A percentile compares a stretch with the other conserved stretches of the same genome.
Evolutionary conservation across 2,329 filamentous ascomycete species (phyloP).

Genomic region (Diaporthe destruens): DNA sequence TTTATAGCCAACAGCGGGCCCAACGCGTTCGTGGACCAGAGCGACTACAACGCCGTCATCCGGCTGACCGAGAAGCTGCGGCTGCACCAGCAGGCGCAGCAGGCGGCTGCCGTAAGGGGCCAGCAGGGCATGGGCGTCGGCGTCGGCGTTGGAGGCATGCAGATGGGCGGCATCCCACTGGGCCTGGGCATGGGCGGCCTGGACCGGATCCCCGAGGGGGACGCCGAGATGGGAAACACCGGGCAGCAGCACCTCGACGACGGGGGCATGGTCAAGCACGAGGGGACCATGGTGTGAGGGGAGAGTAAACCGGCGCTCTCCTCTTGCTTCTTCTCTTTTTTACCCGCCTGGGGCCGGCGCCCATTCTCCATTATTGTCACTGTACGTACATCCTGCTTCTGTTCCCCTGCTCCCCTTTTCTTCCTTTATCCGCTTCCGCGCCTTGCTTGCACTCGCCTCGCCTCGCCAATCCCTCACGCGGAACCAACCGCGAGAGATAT

Average conservation of each 20-base stretch:
- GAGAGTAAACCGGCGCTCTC: background rate
- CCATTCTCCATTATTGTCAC: conserved; percentile 17
- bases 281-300: conserved; percentile 50
- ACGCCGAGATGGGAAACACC: conserved; percentile 61
- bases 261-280: conserved; percentile 51
- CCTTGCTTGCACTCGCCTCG: background rate
- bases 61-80: conserved; percentile 90
- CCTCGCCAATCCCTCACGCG: background rate
- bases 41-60: conserved; percentile 81
- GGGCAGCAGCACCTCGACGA: conserved; percentile 46
- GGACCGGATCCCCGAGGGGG: conserved; percentile 69
- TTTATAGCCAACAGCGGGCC: conserved; percentile 82
- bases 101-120: conserved; percentile 45
- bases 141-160: conserved; percentile 43
- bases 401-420: background rate
- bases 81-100: conserved; percentile 65
- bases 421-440: background rate
- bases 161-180: conserved; percentile 39
- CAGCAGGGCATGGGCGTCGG: conserved; percentile 36
- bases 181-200: conserved; percentile 59
- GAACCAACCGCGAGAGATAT: background rate
- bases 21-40: conserved; percentile 77
- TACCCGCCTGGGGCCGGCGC: background rate
- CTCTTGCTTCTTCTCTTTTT: background rate
- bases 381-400: conserved; percentile 25